Evolutionary conservation across 306 rosid species (phyloP), one percentile per base, ranked within the genome.

Genomic region (Vigna hirtella): DNA sequence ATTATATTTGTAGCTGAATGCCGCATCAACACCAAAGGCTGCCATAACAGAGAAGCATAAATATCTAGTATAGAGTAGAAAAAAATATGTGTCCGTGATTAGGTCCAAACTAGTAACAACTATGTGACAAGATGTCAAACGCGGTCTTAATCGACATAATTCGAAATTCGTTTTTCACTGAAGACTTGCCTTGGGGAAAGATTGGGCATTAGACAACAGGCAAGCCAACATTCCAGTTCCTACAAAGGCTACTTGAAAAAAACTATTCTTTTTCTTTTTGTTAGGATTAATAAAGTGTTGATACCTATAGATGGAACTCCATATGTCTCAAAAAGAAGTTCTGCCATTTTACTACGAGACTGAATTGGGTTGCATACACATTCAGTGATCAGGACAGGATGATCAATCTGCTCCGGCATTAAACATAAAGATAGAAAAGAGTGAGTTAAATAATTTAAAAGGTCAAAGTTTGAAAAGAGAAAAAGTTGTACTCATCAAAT

Each of bases 1-100:
- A 82, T 95, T 95, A 81, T 93, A 91, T 76, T 88, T 88, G 69
- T 95, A 93, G 82, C 99, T 95, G 91, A 95, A 95, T 71, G 96
- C 96, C 71, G 96, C 94, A 78, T 95, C 99, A 81, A 95, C 97
- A 43, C 97, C 99, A 80, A 82, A 95, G 74, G 98, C 99, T 95
- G 93, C 77, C 72, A 81, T 80, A 56, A 72, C 47, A 86, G 59
- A 72, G 71, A 83, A 63, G 70, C 20, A 67, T 15, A 79, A 32
- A 80, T 64, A 62, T 55, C 76, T 73, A 51, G 61, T 66, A 66
- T 74, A 63, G 52, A 55, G 58, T 55, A 78, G 50, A 57, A 74
- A 62, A 66, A 52, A 62, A 32, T 55, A 55, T 50, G 79, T 65
- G 57, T 30, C 20, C 24, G 0, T 70, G 38, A 73, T 72, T 53